Conservation (phyloP, 352 stramenopile species). For the Vaucheria bursata region DNA sequence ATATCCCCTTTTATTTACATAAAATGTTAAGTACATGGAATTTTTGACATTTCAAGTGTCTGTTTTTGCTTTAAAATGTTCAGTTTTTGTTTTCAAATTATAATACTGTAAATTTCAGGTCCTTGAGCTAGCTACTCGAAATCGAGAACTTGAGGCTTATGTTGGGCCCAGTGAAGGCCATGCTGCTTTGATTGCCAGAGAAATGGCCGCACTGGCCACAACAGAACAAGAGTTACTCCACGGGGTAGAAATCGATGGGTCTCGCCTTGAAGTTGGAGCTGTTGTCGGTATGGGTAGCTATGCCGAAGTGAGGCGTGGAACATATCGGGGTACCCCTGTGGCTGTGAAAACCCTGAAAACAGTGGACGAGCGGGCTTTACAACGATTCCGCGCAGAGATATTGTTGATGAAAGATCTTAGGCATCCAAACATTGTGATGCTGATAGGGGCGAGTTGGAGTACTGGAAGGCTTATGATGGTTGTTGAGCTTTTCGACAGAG, state of each 20-base stretch:
- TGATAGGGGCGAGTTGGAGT: conserved; percentile 35
- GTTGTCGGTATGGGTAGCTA: conserved; percentile 27
- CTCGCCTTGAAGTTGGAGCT: conserved; percentile 1
- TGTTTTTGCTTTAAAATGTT: too few relatives aligned
- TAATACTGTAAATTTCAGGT: too few relatives aligned
- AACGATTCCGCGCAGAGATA: conserved; percentile 39
- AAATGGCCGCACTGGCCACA: conserved; percentile 13
- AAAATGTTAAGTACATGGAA: too few relatives aligned
- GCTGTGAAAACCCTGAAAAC: conserved; percentile 31
- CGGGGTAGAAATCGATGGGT: conserved; percentile 21
- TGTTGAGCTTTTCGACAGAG: background rate
- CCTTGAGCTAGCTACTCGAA: background rate
- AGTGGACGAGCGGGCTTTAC: conserved; percentile 9
- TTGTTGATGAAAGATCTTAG: conserved; percentile 37
- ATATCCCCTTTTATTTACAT: too few relatives aligned
- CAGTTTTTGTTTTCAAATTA: too few relatives aligned
- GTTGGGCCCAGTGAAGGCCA: background rate
- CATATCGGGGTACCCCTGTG: conserved; percentile 16
- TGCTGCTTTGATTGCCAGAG: background rate
- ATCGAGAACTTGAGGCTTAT: background rate
- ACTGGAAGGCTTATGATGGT: conserved; percentile 43
- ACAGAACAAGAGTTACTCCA: conserved; percentile 11
- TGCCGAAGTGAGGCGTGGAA: conserved; percentile 14
- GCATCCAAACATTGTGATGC: conserved; percentile 46
- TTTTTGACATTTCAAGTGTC: too few relatives aligned